phyloP scores from a whole-genome alignment of 805 yeast genomes.

The Candida multigemmis region DNA sequence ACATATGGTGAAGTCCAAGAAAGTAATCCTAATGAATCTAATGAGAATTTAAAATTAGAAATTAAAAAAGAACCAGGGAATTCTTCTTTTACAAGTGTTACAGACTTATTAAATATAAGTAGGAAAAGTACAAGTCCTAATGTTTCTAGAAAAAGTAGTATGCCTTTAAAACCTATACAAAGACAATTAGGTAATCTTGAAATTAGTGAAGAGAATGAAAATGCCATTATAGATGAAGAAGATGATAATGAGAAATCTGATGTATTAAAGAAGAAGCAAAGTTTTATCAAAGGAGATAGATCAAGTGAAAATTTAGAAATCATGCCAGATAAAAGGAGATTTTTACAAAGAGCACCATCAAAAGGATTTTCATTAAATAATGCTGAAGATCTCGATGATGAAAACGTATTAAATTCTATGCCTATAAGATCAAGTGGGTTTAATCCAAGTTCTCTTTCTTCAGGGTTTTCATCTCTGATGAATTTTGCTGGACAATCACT shows the following conservation, averaged over 20 bases:
- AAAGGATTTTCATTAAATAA: no score
- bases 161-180: conserved; percentile 1
- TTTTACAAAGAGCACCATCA: no score
- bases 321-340: no score
- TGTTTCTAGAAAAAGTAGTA: conserved; percentile 6
- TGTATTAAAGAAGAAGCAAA: neutral
- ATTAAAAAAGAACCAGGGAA: conserved; percentile 8
- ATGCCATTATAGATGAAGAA: conserved; percentile 14
- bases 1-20: conserved; percentile 17
- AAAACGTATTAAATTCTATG: no score
- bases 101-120: conserved; percentile 12
- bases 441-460: no score
- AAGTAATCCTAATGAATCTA: neutral
- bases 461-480: no score
- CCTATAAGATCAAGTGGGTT: no score
- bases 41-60: conserved; percentile 1
- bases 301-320: neutral
- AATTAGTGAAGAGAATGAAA: conserved; percentile 9
- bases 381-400: no score
- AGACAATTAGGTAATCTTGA: conserved; percentile 1
- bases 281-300: neutral
- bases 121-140: conserved; percentile 10
- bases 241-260: conserved; percentile 5
- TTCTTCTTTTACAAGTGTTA: conserved; percentile 10
- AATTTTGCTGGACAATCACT: no score